Evolutionary conservation across 106 monocot species (phyloP).

Genomic region (Dioscorea dumetorum): DNA sequence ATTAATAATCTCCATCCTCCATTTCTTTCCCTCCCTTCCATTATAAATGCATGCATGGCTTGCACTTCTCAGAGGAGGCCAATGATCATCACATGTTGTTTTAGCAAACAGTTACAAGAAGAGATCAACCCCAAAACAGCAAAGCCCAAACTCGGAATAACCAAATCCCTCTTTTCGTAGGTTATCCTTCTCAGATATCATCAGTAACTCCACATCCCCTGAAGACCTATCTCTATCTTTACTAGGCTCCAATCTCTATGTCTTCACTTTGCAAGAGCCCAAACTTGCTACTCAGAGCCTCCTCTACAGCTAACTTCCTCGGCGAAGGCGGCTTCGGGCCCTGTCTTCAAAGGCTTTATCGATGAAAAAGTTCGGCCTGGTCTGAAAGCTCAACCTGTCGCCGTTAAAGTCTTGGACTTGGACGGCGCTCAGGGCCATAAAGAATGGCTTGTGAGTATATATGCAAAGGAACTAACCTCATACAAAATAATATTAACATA

Average conservation of each 20-base stretch:
- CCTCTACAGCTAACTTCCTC: constrained; percentile 47
- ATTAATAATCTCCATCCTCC: no score
- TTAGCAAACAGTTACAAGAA: background rate
- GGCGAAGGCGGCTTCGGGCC: constrained; percentile 89
- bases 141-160: background rate
- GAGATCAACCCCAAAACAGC: background rate
- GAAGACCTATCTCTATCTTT: constrained; percentile 73
- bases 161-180: constrained; percentile 23
- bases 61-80: constrained; percentile 6
- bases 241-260: constrained; percentile 50
- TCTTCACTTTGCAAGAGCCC: constrained; percentile 60
- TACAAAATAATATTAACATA: no score
- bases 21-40: no score
- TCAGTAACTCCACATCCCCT: constrained; percentile 28
- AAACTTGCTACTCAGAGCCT: constrained; percentile 38
- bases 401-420: constrained; percentile 69
- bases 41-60: no score
- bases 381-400: constrained; percentile 54
- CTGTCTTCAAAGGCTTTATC: constrained; percentile 72
- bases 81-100: constrained; percentile 6
- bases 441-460: constrained; percentile 72
- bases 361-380: constrained; percentile 64
- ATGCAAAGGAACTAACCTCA: no score
- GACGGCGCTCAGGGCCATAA: constrained; percentile 78
- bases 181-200: constrained; percentile 55